Conservation (phyloP, 2,329 filamentous ascomycete genomes). For the Metarhizium robertsii region DNA sequence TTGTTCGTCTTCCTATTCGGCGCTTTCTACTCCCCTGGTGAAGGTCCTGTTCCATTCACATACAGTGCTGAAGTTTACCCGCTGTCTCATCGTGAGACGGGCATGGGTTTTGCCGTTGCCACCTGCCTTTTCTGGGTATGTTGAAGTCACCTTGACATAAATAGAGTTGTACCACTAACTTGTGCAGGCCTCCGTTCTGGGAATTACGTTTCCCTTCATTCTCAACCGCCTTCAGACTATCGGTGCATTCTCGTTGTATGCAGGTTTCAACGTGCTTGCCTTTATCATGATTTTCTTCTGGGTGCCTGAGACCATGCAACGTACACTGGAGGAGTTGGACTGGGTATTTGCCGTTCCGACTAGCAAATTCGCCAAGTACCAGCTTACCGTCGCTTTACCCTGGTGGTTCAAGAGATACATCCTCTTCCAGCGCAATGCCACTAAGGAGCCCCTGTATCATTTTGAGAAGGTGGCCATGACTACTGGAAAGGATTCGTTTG, state of each 20-base stretch:
- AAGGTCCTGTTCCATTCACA: constrained; percentile 53
- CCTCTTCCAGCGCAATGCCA: constrained; percentile 21
- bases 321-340: constrained; percentile 40
- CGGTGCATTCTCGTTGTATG: constrained; percentile 40
- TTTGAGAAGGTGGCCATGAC: constrained; percentile 19
- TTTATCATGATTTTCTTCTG: constrained; percentile 43
- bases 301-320: constrained; percentile 45
- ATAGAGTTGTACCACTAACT: neutral
- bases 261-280: constrained; percentile 44
- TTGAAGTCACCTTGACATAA: neutral
- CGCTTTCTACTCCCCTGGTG: constrained; percentile 56
- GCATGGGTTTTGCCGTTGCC: constrained; percentile 54
- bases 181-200: constrained; percentile 32
- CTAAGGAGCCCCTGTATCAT: constrained; percentile 26
- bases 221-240: constrained; percentile 23
- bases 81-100: constrained; percentile 52
- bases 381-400: constrained; percentile 21
- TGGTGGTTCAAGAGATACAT: constrained; percentile 24
- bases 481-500: neutral
- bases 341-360: constrained; percentile 39
- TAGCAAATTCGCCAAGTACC: constrained; percentile 30
- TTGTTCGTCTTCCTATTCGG: constrained; percentile 57
- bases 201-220: constrained; percentile 42
- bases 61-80: constrained; percentile 58
- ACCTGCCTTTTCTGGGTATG: constrained; percentile 44